A percentile compares a stretch with the other conserved stretches of the same genome.
Conservation (phyloP, 345 rosid genomes). For the Kandelia obovata region DNA sequence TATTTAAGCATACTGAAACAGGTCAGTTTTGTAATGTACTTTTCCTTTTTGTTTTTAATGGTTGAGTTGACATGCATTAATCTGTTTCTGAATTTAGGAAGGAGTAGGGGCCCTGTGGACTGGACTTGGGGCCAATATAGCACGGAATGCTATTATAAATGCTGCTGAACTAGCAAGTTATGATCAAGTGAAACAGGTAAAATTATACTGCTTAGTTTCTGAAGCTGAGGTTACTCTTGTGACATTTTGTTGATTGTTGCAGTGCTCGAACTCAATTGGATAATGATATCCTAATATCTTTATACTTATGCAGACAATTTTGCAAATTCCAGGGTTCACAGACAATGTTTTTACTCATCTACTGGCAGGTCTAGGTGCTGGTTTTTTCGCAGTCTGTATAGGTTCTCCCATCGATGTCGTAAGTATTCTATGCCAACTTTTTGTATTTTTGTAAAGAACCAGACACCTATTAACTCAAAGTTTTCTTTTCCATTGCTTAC, state of each 20-base stretch:
- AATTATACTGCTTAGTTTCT: constrained; percentile 2
- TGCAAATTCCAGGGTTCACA: constrained; percentile 87
- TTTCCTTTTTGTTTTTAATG: not conserved
- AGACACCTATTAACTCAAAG: not conserved
- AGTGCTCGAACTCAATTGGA: constrained; percentile 9
- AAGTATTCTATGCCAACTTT: constrained; percentile 27
- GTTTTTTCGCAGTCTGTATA: constrained; percentile 85
- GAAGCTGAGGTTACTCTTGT: not conserved
- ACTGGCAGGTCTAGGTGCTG: constrained; percentile 92
- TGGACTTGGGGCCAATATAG: constrained; percentile 93
- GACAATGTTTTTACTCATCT: constrained; percentile 79
- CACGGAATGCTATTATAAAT: constrained; percentile 88
- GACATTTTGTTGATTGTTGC: not conserved
- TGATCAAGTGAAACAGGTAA: constrained; percentile 89
- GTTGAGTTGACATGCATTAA: not conserved
- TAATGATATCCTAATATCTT: constrained; percentile 33
- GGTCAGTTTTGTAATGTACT: constrained; percentile 36
- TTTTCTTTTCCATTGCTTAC: not conserved
- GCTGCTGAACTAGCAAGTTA: constrained; percentile 99
- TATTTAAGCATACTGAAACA: constrained; percentile 71
- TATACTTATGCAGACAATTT: constrained; percentile 80
- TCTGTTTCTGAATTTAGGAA: constrained; percentile 42
- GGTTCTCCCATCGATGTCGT: constrained; percentile 98
- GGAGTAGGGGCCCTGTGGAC: constrained; percentile 90
- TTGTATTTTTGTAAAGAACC: not conserved